These are phyloP conservation scores for Lolium multiflorum DNA, from an alignment of 176 grass and related monocot species.

Conservation along the genomic window DNA sequence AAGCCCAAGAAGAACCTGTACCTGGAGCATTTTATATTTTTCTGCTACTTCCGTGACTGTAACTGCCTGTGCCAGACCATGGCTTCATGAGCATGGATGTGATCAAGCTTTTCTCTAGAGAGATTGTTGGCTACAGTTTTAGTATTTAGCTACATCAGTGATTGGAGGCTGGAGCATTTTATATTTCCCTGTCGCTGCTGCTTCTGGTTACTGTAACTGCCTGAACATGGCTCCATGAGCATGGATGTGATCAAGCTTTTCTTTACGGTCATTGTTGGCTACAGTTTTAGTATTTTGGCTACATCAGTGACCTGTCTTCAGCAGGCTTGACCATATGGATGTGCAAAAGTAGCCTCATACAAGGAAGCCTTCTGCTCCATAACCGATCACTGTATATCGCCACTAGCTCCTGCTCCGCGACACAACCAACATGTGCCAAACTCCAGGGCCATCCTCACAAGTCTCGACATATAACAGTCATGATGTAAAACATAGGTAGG, in stretches of 20 bases:
- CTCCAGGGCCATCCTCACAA: slow-evolving; percentile 14
- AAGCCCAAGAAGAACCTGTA: neutral
- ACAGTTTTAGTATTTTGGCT: neutral
- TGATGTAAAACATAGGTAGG: neutral
- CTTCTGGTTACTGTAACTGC: neutral
- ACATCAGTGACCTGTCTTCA: neutral
- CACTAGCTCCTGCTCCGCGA: slow-evolving; percentile 23
- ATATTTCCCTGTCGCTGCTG: neutral
- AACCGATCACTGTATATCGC: neutral
- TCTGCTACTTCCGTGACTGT: neutral
- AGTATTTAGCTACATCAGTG: neutral
- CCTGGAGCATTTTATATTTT: neutral
- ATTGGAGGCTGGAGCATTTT: too few species aligned
- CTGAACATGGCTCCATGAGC: neutral
- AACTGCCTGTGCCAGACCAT: neutral
- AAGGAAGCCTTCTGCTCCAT: slow-evolving; percentile 33
- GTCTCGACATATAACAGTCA: neutral
- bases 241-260: slow-evolving; percentile 29
- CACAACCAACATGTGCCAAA: slow-evolving; percentile 17
- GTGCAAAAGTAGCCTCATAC: slow-evolving; percentile 39
- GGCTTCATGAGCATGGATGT: neutral
- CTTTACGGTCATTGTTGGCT: neutral
- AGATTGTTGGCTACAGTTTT: slow-evolving; percentile 8
- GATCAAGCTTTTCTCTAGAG: slow-evolving; percentile 24
- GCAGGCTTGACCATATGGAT: slow-evolving; percentile 36